phyloP scores from a whole-genome alignment of 495 filamentous ascomycete species.

The Xylaria sp. region DNA sequence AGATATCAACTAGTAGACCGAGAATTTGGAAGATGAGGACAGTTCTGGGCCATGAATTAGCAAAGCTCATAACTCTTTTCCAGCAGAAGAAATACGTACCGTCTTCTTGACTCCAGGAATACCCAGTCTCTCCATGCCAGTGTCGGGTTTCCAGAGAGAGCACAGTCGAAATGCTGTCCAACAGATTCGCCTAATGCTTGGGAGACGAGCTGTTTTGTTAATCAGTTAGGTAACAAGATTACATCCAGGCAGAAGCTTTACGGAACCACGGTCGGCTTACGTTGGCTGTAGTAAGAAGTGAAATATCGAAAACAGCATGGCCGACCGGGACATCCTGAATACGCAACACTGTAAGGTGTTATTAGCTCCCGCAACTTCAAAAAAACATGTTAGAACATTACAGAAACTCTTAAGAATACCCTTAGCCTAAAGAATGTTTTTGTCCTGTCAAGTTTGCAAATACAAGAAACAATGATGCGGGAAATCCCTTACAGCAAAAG shows the following conservation, averaged over 20 bases:
- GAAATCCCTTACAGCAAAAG: not conserved
- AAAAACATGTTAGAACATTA: not conserved
- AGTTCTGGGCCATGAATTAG: constrained; percentile 1
- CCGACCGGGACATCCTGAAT: not conserved
- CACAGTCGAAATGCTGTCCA: not conserved
- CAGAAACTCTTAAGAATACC: not conserved
- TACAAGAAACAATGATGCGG: not conserved
- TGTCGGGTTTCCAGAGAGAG: not conserved
- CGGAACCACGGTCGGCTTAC: not conserved
- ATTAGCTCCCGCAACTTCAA: not conserved
- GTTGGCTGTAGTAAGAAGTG: not conserved
- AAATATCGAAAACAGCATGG: constrained; percentile 8
- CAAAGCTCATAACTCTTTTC: not conserved
- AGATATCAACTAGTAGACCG: constrained; percentile 22
- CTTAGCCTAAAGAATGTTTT: not conserved
- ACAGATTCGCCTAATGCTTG: not conserved
- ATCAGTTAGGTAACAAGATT: not conserved
- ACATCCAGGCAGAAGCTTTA: not conserved
- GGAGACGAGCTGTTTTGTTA: constrained; percentile 1
- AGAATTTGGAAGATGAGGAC: constrained; percentile 25
- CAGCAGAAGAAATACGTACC: constrained; percentile 3
- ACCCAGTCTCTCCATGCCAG: constrained; percentile 23
- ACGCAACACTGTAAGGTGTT: not conserved
- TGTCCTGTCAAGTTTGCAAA: not conserved
- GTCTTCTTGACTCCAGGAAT: constrained; percentile 23